Evolutionary conservation across 805 yeast genomes (phyloP), one percentile per base, ranked within the genome.

Genomic region (Pichia cephalocereana): DNA sequence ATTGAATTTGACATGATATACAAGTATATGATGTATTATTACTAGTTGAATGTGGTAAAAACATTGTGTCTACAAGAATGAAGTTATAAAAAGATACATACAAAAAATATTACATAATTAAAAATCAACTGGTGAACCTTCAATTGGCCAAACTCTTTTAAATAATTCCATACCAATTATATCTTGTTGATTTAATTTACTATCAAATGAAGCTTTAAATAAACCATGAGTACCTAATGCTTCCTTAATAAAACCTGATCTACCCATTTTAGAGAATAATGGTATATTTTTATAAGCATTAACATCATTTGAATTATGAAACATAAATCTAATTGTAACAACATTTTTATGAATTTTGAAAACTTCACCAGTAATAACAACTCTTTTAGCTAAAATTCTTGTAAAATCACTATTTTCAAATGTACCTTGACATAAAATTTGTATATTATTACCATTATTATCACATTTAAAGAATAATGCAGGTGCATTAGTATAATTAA

Each of bases 161-260:
- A 86, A 93, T 57, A 93, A 68, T 31, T 96, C 81, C 97, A 93
- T 88, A 23, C 88, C 97, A 44, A 93, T 80, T 14, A 86, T 82
- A 67, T 93, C 99, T 68, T 90, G 97, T 0, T 96, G 84, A 46
- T 85, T 80, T 59, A 95, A 71, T 60, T 83, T 86, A 50, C 90
- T 91, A 63, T 93, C 97, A 59, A 93, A 93, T 9, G 86, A 84
- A 26, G 97, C 96, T 70, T 93, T 93, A 78, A 84, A 90, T 71
- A 91, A 88, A 54, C 99, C 99, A 64, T 93, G 99, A 2, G 99
- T 93, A 69, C 99, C 99, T 71, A 93, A 74, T 62, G 90, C 79
- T 65, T 91, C 97, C 67, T 87, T 91, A 64, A 95, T 91, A 66
- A 85, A 85, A 47, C 99, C 99, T 19, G 89, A 75, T 66, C 97